Percentiles rank a stretch among this genome's conserved stretches.
These are phyloP conservation scores for Colletotrichum sp. DNA, from an alignment of 2,329 filamentous ascomycete species.

Conservation along the genomic window DNA sequence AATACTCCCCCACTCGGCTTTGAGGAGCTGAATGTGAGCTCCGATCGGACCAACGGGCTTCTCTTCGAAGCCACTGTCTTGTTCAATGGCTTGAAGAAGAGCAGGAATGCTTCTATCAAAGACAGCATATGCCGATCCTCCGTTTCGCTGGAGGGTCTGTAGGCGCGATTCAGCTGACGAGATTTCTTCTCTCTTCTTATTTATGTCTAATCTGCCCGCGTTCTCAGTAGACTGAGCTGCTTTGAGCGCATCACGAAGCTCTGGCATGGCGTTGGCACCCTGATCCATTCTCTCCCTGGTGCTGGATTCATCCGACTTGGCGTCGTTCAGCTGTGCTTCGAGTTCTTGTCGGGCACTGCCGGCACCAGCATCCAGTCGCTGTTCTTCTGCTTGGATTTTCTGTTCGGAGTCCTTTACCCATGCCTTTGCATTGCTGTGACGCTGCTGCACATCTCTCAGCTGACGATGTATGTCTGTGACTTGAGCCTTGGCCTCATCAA, in stretches of 20 bases:
- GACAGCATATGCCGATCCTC: conserved; percentile 63
- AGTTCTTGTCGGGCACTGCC: conserved; percentile 69
- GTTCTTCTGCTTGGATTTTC: conserved; percentile 60
- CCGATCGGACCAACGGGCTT: conserved; percentile 87
- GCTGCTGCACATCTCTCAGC: conserved; percentile 64
- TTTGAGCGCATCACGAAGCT: not conserved
- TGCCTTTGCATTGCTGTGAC: conserved; percentile 57
- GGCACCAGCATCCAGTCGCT: conserved; percentile 69
- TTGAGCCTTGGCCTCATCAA: conserved; percentile 57
- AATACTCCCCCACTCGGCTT: conserved; percentile 83
- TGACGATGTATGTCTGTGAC: conserved; percentile 63
- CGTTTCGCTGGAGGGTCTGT: conserved; percentile 2
- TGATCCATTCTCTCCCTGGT: conserved; percentile 17
- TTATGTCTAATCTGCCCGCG: not conserved
- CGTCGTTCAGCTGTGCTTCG: conserved; percentile 21
- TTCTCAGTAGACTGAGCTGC: not conserved
- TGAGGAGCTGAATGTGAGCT: conserved; percentile 73
- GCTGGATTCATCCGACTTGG: conserved; percentile 21
- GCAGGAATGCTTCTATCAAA: conserved; percentile 68
- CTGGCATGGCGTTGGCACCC: not conserved
- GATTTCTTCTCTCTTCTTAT: conserved; percentile 24
- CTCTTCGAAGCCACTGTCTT: conserved; percentile 70
- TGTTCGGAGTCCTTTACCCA: conserved; percentile 49
- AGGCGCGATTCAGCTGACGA: conserved; percentile 7
- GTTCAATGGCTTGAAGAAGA: conserved; percentile 71